Evolutionary conservation across 306 rosid genomes (phyloP).

Genomic region (Senna tora): DNA sequence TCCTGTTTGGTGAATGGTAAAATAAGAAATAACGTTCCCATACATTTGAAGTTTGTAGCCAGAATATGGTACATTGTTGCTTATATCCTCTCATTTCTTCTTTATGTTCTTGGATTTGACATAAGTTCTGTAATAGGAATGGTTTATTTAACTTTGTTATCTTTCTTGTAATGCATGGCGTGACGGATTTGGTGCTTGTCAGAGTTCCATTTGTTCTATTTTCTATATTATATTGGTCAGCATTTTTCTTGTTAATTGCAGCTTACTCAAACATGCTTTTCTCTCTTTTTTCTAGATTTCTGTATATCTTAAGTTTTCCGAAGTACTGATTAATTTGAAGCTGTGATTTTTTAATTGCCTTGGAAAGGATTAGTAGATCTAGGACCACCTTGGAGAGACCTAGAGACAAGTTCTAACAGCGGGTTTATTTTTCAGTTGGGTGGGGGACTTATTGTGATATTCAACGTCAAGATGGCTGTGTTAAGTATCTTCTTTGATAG

Average conservation of each 20-base stretch:
- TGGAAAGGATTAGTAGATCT: background rate
- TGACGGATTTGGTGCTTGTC: background rate
- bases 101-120: background rate
- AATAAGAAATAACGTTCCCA: background rate
- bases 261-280: background rate
- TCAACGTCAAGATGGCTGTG: background rate
- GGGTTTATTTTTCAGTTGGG: background rate
- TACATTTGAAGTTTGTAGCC: background rate
- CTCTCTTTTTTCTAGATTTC: background rate
- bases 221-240: background rate
- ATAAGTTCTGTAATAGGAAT: background rate
- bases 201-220: background rate
- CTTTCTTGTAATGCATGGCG: background rate
- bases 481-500: background rate
- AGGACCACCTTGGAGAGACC: background rate
- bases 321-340: background rate
- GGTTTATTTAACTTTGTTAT: background rate
- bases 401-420: background rate
- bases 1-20: background rate
- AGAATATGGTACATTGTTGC: conserved; percentile 1
- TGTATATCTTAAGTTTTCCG: background rate
- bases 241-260: background rate
- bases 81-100: background rate
- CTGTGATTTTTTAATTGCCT: background rate
- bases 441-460: background rate